Percentiles rank a stretch among this genome's conserved stretches.
Conservation (phyloP, 805 yeast genomes). For the Sugiyamaella americana region DNA sequence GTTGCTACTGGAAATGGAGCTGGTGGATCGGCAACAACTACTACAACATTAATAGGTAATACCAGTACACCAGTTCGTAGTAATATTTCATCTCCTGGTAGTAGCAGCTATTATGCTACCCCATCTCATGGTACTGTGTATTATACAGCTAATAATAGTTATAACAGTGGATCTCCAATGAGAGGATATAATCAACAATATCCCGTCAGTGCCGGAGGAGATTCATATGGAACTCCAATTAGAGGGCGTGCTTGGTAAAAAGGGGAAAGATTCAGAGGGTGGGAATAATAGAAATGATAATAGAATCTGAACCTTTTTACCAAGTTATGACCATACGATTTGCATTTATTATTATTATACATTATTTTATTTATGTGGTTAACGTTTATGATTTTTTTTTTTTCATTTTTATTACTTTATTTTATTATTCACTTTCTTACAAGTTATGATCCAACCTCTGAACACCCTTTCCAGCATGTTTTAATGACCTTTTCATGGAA, state of each 20-base stretch:
- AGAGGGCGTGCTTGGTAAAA: background rate
- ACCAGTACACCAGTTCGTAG: constrained; percentile 15
- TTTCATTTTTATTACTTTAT: background rate
- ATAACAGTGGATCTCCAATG: background rate
- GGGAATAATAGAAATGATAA: too few relatives aligned
- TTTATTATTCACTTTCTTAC: background rate
- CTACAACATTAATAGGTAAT: background rate
- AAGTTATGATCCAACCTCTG: background rate
- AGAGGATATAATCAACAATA: background rate
- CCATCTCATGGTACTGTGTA: background rate
- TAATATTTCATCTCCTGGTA: constrained; percentile 39
- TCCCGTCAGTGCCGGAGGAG: background rate
- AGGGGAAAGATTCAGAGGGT: background rate
- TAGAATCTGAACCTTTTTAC: too few relatives aligned
- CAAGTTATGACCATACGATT: background rate
- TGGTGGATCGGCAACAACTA: background rate
- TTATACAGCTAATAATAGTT: background rate
- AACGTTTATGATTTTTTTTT: background rate
- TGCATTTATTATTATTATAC: constrained; percentile 2
- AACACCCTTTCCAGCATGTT: too few relatives aligned
- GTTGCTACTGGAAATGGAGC: background rate
- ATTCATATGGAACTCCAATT: background rate
- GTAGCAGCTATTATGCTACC: background rate
- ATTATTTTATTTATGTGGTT: background rate
- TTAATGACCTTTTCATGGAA: background rate